These are phyloP conservation scores for Talaromyces sp. DNA, from an alignment of 2,329 filamentous ascomycete genomes.

Conservation along the genomic window DNA sequence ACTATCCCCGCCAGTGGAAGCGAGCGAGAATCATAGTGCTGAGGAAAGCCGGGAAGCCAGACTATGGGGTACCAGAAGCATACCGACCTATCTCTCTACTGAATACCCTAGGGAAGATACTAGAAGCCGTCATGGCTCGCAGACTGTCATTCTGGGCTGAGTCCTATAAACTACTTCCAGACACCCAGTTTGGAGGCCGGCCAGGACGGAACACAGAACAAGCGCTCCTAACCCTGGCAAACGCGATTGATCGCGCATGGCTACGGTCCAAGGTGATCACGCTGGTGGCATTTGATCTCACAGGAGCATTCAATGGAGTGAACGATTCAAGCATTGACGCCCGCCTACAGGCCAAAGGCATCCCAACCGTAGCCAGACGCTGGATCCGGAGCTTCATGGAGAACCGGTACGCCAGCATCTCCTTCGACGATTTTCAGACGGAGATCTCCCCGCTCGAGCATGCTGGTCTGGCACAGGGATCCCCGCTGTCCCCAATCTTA, in stretches of 20 bases:
- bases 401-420: neutral
- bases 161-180: conserved; percentile 15
- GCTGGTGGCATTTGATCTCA: conserved; percentile 18
- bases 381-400: conserved; percentile 21
- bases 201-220: conserved; percentile 19
- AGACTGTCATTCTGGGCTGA: conserved; percentile 19
- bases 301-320: conserved; percentile 19
- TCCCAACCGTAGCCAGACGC: neutral
- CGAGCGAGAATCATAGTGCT: conserved; percentile 21
- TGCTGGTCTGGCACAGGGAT: neutral
- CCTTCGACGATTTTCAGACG: conserved; percentile 18
- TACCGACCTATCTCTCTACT: conserved; percentile 25
- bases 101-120: conserved; percentile 19
- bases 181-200: conserved; percentile 21
- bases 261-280: conserved; percentile 17
- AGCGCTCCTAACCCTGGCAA: conserved; percentile 20
- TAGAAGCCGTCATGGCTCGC: conserved; percentile 19
- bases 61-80: conserved; percentile 22
- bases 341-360: conserved; percentile 4
- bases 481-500: conserved; percentile 24
- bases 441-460: conserved; percentile 12
- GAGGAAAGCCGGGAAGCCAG: conserved; percentile 23
- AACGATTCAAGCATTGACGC: conserved; percentile 15
- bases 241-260: conserved; percentile 17
- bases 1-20: conserved; percentile 20